Evolutionary conservation across 345 rosid species (phyloP).

Genomic region (Sonneratia alba): DNA sequence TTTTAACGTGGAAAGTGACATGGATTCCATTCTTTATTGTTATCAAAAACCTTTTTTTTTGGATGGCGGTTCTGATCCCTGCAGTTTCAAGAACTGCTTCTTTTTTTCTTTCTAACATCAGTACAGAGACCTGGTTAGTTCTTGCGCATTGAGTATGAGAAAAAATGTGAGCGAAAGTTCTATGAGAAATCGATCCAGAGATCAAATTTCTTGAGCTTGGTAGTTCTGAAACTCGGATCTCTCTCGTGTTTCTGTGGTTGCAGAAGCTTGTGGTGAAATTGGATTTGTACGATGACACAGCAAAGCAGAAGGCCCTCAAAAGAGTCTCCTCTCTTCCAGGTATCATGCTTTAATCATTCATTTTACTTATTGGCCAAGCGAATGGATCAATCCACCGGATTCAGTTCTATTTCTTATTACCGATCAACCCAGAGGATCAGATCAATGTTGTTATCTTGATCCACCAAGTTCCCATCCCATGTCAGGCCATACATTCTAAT

Average conservation of each 20-base stretch:
- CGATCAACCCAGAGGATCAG: too few relatives aligned
- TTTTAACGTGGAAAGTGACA: not conserved
- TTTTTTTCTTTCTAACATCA: not conserved
- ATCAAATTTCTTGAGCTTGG: not conserved
- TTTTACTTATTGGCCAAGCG: too few relatives aligned
- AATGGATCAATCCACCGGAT: too few relatives aligned
- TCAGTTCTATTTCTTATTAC: too few relatives aligned
- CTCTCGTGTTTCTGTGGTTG: slow-evolving; percentile 1
- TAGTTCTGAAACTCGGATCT: not conserved
- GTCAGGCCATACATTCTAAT: too few relatives aligned
- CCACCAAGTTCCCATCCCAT: not conserved
- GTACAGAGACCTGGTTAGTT: not conserved
- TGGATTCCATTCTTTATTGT: not conserved
- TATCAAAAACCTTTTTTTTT: not conserved
- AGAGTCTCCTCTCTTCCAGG: slow-evolving; percentile 79
- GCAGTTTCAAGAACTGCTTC: not conserved
- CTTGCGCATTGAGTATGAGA: not conserved
- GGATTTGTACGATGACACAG: slow-evolving; percentile 68
- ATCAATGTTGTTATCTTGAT: too few relatives aligned
- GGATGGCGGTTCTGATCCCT: not conserved
- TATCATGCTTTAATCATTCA: slow-evolving; percentile 3
- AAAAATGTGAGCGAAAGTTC: not conserved
- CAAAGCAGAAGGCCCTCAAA: slow-evolving; percentile 81
- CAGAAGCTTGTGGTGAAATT: slow-evolving; percentile 70
- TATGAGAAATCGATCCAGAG: not conserved